Evolutionary conservation across 2,329 filamentous ascomycete species (phyloP), one percentile per base, ranked within the genome.

Genomic region (Helminthosporium solani): DNA sequence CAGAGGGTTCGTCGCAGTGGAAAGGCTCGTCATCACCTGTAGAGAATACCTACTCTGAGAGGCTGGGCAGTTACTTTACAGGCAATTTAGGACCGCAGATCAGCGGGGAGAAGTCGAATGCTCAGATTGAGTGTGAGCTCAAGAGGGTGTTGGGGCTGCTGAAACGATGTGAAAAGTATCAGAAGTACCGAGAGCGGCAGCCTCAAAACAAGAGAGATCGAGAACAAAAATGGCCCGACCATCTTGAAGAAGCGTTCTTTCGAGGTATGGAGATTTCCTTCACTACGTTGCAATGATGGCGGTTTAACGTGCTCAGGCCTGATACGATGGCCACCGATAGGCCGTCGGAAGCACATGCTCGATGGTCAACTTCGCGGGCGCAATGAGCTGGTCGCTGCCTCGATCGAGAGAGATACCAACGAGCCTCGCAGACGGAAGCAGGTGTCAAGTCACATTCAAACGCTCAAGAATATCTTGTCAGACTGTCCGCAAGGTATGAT

Each of bases 361-460:
- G 61, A 78, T 45, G 77, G 76, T 36, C 78, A 79, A 59, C 75
- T 74, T 15, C 76, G 77, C 52, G 82, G 82, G 20, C 77, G 82
- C 31, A 85, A 85, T 57, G 81, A 84, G 63, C 68, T 84, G 36
- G 82, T 85, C 49, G 75, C 81, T 18, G 75, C 81, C 54, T 80
- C 76, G 42, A 84, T 85, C 48, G 68, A 72, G 53, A 75, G 75
- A 45, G 70, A 74, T 47, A 84, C 81, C 6, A 79, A 81, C 18
- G 76, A 76, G 45, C 60, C 57, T 20, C 72, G 82, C 42, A 68
- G 65, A 14, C 73, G 82, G 40, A 85, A 85, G 62, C 79, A 84
- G 58, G 78, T 85, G 3, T 84, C 82, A 0, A 85, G 82, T 56
- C 82, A 85, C 59, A 75, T 84, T 20, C 82, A 85, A 63, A 81